Percentiles rank a stretch among this genome's conserved stretches.
These are phyloP conservation scores for Cercospora beticola DNA, from an alignment of 2,329 filamentous ascomycete genomes.

Conservation along the genomic window DNA sequence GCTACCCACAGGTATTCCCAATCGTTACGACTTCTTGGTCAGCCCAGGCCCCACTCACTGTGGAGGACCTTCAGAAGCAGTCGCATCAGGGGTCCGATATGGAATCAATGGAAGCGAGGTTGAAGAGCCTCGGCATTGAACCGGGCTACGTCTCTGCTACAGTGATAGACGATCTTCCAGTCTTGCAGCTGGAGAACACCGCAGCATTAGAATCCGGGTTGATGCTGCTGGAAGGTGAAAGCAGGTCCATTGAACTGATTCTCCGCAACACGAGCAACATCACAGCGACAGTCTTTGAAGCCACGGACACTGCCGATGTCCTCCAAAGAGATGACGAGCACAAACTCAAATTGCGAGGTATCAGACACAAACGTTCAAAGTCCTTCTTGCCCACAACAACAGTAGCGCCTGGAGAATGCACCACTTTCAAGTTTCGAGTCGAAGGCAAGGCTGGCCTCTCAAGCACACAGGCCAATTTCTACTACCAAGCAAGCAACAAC, in stretches of 20 bases:
- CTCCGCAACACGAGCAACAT: conserved; percentile 76
- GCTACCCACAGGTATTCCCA: conserved; percentile 77
- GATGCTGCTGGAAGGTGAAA: conserved; percentile 92
- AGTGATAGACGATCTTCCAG: conserved; percentile 77
- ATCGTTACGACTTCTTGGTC: conserved; percentile 79
- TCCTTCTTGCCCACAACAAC: conserved; percentile 15
- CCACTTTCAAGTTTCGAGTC: conserved; percentile 78
- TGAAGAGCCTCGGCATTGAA: conserved; percentile 23
- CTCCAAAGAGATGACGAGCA: conserved; percentile 18
- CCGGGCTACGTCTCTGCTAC: conserved; percentile 44
- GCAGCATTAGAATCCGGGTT: conserved; percentile 80
- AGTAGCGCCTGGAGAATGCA: conserved; percentile 56
- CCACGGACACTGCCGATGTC: conserved; percentile 27
- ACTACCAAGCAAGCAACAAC: conserved; percentile 55
- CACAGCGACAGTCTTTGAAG: conserved; percentile 66
- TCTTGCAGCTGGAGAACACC: conserved; percentile 71
- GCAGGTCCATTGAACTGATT: conserved; percentile 72
- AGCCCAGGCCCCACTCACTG: conserved; percentile 66
- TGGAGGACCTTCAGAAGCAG: conserved; percentile 55
- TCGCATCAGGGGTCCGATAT: background rate
- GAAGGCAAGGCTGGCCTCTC: conserved; percentile 83
- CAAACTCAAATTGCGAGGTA: conserved; percentile 16
- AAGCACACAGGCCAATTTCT: conserved; percentile 74
- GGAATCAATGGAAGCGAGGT: conserved; percentile 2
- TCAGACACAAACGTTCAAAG: conserved; percentile 19